Evolutionary conservation across 345 rosid genomes (phyloP).

Genomic region (Stellera chamaejasme): DNA sequence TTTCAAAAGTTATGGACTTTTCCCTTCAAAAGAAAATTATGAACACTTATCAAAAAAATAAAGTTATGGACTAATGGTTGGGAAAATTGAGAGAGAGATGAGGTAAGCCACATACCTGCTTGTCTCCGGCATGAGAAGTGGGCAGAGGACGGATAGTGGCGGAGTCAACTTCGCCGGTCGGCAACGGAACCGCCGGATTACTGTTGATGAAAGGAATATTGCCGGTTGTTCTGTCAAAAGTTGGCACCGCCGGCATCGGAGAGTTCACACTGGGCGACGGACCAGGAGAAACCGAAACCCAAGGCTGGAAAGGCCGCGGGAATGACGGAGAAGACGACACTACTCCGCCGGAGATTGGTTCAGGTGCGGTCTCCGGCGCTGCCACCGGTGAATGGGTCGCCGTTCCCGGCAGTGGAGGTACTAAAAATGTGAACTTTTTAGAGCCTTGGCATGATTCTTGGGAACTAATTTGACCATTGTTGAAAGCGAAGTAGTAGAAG

Average conservation of each 20-base stretch:
- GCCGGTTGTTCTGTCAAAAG: slow-evolving; percentile 48
- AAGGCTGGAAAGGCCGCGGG: slow-evolving; percentile 85
- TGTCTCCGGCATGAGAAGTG: slow-evolving; percentile 28
- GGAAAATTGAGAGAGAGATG: no score
- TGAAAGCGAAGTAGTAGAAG: slow-evolving; percentile 75
- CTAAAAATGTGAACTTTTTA: slow-evolving; percentile 59
- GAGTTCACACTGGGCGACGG: slow-evolving; percentile 46
- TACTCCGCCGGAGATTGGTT: slow-evolving; percentile 51
- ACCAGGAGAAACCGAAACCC: slow-evolving; percentile 46
- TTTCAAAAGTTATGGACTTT: no score
- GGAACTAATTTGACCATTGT: slow-evolving; percentile 49
- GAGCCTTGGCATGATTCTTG: slow-evolving; percentile 28
- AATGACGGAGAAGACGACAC: slow-evolving; percentile 62
- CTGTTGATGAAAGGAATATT: slow-evolving; percentile 74
- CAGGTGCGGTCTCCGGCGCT: slow-evolving; percentile 34
- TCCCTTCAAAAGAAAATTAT: no score
- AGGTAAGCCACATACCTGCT: slow-evolving; percentile 22
- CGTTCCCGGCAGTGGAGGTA: slow-evolving; percentile 25
- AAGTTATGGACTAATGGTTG: no score
- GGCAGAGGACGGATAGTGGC: slow-evolving; percentile 75
- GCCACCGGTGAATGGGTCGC: slow-evolving; percentile 12
- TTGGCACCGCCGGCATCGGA: slow-evolving; percentile 26
- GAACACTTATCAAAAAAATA: no score
- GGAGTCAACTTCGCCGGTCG: slow-evolving; percentile 94
- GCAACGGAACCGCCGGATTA: slow-evolving; percentile 93